phyloP scores from a whole-genome alignment of 257 asterid genomes.

The Fraxinus quadrangulata region DNA sequence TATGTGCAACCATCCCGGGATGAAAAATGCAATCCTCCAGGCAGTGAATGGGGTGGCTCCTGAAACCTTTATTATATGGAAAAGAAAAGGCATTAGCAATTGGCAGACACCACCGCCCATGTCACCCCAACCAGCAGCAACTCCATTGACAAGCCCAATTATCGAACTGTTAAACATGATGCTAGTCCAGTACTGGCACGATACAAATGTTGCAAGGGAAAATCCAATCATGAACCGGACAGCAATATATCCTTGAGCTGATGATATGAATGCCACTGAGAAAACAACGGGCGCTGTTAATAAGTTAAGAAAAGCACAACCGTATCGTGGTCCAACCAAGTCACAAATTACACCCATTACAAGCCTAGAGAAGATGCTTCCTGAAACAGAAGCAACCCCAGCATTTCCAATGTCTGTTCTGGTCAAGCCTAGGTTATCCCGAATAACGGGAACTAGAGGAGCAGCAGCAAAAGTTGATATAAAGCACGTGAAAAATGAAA shows the following conservation, averaged over 20 bases:
- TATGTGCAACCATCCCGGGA: slow-evolving; percentile 47
- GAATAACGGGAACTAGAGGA: slow-evolving; percentile 45
- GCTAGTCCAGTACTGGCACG: slow-evolving; percentile 52
- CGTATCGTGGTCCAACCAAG: slow-evolving; percentile 49
- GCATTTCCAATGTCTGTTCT: slow-evolving; percentile 46
- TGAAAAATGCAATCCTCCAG: slow-evolving; percentile 46
- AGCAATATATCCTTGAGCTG: slow-evolving; percentile 37
- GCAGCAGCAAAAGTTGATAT: slow-evolving; percentile 50
- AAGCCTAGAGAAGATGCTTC: slow-evolving; percentile 50
- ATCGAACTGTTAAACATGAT: slow-evolving; percentile 42
- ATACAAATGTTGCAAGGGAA: slow-evolving; percentile 49
- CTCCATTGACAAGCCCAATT: slow-evolving; percentile 49
- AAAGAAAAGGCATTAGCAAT: slow-evolving; percentile 48
- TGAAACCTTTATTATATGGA: slow-evolving; percentile 31
- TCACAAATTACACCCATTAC: slow-evolving; percentile 49
- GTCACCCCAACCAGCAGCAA: slow-evolving; percentile 56
- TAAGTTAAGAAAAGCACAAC: slow-evolving; percentile 48
- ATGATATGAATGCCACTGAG: slow-evolving; percentile 32
- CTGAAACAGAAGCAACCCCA: slow-evolving; percentile 46
- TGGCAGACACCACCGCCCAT: slow-evolving; percentile 55
- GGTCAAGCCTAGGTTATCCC: slow-evolving; percentile 41
- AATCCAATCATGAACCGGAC: slow-evolving; percentile 51
- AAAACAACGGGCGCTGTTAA: slow-evolving; percentile 44
- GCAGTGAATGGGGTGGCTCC: slow-evolving; percentile 51
- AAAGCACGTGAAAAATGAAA: slow-evolving; percentile 47